These are phyloP conservation scores for Zhuliangozyma parablackwelliae DNA, from an alignment of 1,139 yeast genomes.

Conservation along the genomic window DNA sequence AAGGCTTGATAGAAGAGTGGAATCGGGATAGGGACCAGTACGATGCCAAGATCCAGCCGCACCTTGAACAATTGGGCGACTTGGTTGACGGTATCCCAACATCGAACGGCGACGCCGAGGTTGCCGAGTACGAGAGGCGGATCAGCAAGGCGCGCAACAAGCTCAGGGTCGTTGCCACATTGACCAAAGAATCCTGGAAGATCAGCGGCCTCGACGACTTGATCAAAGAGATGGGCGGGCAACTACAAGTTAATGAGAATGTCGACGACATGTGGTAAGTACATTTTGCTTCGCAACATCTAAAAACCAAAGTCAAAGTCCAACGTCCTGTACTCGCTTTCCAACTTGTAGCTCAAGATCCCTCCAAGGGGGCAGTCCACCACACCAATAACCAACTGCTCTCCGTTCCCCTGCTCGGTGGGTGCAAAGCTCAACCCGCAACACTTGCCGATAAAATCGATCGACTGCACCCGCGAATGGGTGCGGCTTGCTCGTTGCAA, in stretches of 20 bases:
- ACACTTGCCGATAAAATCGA: slow-evolving; percentile 56
- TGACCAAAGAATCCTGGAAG: slow-evolving; percentile 32
- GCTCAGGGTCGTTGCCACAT: slow-evolving; percentile 40
- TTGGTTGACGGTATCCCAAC: slow-evolving; percentile 22
- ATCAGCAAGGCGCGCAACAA: slow-evolving; percentile 49
- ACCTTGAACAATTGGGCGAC: slow-evolving; percentile 24
- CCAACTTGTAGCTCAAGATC: slow-evolving; percentile 43
- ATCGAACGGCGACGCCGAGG: slow-evolving; percentile 45
- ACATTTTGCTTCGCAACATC: background rate
- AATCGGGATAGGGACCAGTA: slow-evolving; percentile 15
- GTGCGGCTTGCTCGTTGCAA: slow-evolving; percentile 10
- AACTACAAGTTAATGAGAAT: slow-evolving; percentile 35
- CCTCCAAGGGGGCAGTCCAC: slow-evolving; percentile 60
- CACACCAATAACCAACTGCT: slow-evolving; percentile 49
- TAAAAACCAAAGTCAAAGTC: slow-evolving; percentile 40
- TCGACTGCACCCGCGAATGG: slow-evolving; percentile 36
- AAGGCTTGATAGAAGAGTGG: slow-evolving; percentile 49
- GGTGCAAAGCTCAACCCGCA: slow-evolving; percentile 52
- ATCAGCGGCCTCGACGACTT: slow-evolving; percentile 30
- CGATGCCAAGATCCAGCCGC: slow-evolving; percentile 17
- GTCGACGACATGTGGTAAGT: slow-evolving; percentile 45
- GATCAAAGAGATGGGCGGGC: slow-evolving; percentile 36
- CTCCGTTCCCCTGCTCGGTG: slow-evolving; percentile 42
- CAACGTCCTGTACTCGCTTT: slow-evolving; percentile 30
- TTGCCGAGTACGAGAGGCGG: slow-evolving; percentile 42